Base-by-base conservation (phyloP, 495 filamentous ascomycete genomes). In the Talaromyces proteolyticus region DNA sequence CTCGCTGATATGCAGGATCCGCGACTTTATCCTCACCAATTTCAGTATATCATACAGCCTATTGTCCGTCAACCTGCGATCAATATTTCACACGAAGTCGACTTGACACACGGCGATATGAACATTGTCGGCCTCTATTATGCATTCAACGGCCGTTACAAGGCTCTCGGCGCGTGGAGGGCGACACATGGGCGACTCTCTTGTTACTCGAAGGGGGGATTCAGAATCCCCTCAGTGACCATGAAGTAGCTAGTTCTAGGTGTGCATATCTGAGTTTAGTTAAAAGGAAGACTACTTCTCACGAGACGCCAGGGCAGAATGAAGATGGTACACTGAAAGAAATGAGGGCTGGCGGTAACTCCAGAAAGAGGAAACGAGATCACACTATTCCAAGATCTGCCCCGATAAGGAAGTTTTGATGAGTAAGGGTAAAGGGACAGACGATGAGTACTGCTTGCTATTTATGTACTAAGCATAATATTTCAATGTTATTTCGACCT, bases 101-200 rank as follows among this genome's bases (percentile, higher is more conserved):
- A 34, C 29, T 22, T n/a, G 12, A 40, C 12, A 38, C 22, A 0
- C 49, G 11, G 2, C 39, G 26, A 11, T 21, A 2, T 7, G 38
- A 47, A 6, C 40, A 42, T 62, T 17, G 53, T 70, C 34, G 68
- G 68, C 11, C 65, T 59, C 0, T 64, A 59, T 18, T 44, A 64
- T 36, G 45, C 48, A 3, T 39, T 63, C 6, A 53, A 67, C 43
- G 54, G 60, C 4, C 14, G 51, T 10, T 61, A 57, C 40, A 42
- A 67, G 1, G 63, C 60, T 7, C 16, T 64, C 6, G 59, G 59
- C 4, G 11, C 50, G 0, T 70, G 67, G 67, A 47, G 66, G 29
- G 29, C 14, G 29, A 34, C 29, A 34, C 8, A 39, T 51, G 55
- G 29, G 29, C 29, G 29, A 4, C 29, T 34, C 29, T 34, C 29